phyloP scores from a whole-genome alignment of 2,329 filamentous ascomycete genomes.

The Parastagonospora nodorum region DNA sequence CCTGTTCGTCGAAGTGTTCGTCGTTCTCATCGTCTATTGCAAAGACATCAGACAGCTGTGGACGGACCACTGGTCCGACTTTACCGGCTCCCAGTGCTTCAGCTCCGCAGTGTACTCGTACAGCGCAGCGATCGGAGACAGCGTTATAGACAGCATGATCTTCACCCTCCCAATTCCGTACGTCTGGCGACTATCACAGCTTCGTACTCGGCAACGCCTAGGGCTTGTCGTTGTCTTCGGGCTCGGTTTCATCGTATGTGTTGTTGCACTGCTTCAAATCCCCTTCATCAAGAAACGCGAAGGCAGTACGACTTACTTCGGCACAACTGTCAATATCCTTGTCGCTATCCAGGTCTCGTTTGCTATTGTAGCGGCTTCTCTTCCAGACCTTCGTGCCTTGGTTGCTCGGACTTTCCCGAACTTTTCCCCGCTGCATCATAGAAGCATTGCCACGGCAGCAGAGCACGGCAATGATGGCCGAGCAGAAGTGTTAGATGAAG shows the following conservation, averaged over 20 bases:
- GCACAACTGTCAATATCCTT: constrained; percentile 31
- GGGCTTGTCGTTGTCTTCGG: constrained; percentile 31
- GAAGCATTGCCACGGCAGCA: constrained; percentile 16
- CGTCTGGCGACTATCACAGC: constrained; percentile 28
- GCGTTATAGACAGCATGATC: constrained; percentile 30
- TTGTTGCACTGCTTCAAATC: constrained; percentile 33
- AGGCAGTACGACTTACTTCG: constrained; percentile 26
- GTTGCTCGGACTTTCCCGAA: constrained; percentile 23
- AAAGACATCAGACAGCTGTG: constrained; percentile 30
- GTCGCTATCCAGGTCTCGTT: constrained; percentile 31
- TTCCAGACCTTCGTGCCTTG: constrained; percentile 32
- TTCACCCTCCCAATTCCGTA: constrained; percentile 33
- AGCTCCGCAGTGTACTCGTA: constrained; percentile 32
- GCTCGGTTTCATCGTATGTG: constrained; percentile 32
- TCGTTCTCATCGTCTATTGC: constrained; percentile 29
- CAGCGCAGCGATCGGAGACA: constrained; percentile 34
- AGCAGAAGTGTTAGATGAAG: constrained; percentile 5
- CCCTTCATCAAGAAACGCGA: constrained; percentile 31
- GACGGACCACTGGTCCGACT: constrained; percentile 23
- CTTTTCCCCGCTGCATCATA: constrained; percentile 29
- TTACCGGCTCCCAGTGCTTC: constrained; percentile 30
- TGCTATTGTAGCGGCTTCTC: constrained; percentile 31
- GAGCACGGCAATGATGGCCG: background rate
- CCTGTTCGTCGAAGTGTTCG: constrained; percentile 28
- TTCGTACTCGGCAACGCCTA: constrained; percentile 22